Evolutionary conservation across 2,329 filamentous ascomycete genomes (phyloP), one percentile per base, ranked within the genome.

Genomic region (Westerdykella sp.): DNA sequence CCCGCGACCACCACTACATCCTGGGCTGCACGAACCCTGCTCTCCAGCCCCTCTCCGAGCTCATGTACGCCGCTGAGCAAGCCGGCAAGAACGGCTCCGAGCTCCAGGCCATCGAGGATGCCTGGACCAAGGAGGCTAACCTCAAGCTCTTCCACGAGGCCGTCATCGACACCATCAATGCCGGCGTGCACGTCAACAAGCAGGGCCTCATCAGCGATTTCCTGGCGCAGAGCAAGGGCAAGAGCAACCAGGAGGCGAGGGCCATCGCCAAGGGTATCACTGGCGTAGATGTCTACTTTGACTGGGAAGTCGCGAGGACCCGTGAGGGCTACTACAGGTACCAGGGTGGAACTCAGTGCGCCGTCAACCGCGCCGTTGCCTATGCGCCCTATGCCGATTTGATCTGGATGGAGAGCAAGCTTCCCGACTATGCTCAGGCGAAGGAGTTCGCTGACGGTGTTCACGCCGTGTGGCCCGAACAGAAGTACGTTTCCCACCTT

Each of bases 401-500:
- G 67, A 95, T 98, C 70, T 98, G 93, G 93, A 98, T 98, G 93
- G 93, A 98, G 79, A 91, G 85, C 73, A 96, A 95, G 74, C 76
- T 95, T 54, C 93, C 93, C 37, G 91, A 97, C 67, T 97, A 77
- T 68, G 77, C 77, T 39, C 93, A 97, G 73, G 93, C 93, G 18
- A 80, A 88, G 73, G 85, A 96, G 64, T 98, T 98, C 58, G 90
- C 93, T 25, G 78, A 86, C 35, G 91, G 93, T 39, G 91, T 98
- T 34, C 93, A 97, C 70, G 85, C 88, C 44, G 87, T 89, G 9
- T 96, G 85, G 81, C 93, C 93, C 1, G 86, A 98, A 73, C 87
- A 96, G 70, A 98, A 98, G 86, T 91, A 70, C 70, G 83, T 74
- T 40, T 22, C 6, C 31, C 7, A 9, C 15, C 12, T 5, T 7